Conservation (phyloP, 176 grass and related monocot species). For the Zoysia pacifica region DNA sequence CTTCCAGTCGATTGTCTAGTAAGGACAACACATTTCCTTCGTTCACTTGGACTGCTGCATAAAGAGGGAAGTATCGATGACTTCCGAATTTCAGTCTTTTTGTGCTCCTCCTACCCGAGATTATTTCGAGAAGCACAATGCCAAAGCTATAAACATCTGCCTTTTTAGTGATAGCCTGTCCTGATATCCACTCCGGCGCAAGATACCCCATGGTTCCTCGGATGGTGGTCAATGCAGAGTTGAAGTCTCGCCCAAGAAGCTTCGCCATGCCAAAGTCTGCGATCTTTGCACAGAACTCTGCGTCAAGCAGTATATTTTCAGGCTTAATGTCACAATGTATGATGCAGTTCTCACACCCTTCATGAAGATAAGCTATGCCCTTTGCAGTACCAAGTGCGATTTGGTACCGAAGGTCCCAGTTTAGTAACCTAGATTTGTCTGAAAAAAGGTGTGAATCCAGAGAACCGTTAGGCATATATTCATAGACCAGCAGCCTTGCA, state of each 20-base stretch:
- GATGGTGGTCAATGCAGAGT: conserved; percentile 32
- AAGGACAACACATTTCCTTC: conserved; percentile 14
- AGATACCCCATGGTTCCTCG: conserved; percentile 36
- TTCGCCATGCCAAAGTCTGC: conserved; percentile 35
- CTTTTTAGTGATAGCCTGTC: conserved; percentile 18
- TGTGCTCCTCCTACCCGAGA: conserved; percentile 19
- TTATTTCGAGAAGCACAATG: conserved; percentile 28
- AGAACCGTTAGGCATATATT: conserved; percentile 33
- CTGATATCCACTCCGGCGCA: conserved; percentile 31
- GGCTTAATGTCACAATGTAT: conserved; percentile 34
- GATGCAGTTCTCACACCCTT: conserved; percentile 28
- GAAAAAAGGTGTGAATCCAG: conserved; percentile 24
- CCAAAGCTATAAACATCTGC: conserved; percentile 32
- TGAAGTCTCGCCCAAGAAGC: conserved; percentile 31
- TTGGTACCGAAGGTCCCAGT: conserved; percentile 3
- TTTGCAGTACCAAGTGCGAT: conserved; percentile 29
- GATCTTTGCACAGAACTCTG: conserved; percentile 4
- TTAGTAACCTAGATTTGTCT: neutral
- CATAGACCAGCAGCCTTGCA: conserved; percentile 19
- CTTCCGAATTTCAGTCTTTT: conserved; percentile 2
- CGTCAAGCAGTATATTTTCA: conserved; percentile 22
- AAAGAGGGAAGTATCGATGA: conserved; percentile 25
- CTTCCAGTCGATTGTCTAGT: conserved; percentile 15
- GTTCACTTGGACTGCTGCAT: conserved; percentile 20
- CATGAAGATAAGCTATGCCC: conserved; percentile 30